Evolutionary conservation across 371 early-diverging fungal genomes (phyloP).

Genomic region (Mortierella sp.): DNA sequence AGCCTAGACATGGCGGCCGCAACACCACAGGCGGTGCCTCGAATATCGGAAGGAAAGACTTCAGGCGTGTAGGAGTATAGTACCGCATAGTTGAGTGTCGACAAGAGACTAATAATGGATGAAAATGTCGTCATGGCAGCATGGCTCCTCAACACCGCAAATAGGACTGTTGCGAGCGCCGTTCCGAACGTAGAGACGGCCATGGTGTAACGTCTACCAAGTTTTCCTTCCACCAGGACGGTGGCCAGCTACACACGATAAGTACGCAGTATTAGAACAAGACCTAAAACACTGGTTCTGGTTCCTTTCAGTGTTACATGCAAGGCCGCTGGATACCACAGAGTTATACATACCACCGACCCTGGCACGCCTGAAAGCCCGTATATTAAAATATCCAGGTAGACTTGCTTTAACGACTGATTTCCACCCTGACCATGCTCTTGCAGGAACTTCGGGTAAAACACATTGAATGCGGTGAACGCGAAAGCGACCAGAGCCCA

Average conservation of each 20-base stretch:
- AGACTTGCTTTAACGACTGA: constrained; percentile 68
- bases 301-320: too few relatives aligned
- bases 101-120: constrained; percentile 75
- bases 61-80: constrained; percentile 93
- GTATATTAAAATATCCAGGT: constrained; percentile 81
- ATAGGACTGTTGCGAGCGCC: constrained; percentile 71
- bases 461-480: constrained; percentile 90
- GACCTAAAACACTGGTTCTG: too few relatives aligned
- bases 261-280: background rate
- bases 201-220: constrained; percentile 90
- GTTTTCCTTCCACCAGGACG: constrained; percentile 76
- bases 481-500: constrained; percentile 85
- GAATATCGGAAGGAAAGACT: constrained; percentile 79
- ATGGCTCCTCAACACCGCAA: constrained; percentile 65
- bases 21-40: constrained; percentile 86
- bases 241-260: constrained; percentile 66
- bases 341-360: constrained; percentile 67
- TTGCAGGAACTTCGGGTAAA: constrained; percentile 81
- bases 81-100: constrained; percentile 85
- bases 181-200: constrained; percentile 79
- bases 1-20: constrained; percentile 83
- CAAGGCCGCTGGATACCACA: too few relatives aligned
- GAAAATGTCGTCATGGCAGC: constrained; percentile 72
- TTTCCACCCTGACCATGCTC: constrained; percentile 59
- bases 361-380: constrained; percentile 86